phyloP scores from a whole-genome alignment of 495 filamentous ascomycete species.

The Penicillium argentinense region DNA sequence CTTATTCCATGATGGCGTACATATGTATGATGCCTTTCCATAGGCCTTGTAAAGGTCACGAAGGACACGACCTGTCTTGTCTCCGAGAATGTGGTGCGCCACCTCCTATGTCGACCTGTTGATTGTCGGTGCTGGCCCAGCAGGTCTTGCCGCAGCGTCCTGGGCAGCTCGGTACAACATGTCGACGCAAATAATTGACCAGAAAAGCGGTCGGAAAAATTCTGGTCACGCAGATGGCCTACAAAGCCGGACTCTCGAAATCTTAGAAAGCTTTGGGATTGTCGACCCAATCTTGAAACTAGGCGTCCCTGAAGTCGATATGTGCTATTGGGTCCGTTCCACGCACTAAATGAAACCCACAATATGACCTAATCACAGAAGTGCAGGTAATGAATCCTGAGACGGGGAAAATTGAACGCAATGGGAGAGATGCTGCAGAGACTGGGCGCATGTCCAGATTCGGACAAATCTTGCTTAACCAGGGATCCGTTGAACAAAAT shows the following conservation, averaged over 20 bases:
- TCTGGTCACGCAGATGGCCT: constrained; percentile 69
- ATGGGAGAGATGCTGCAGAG: neutral
- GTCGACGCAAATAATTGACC: constrained; percentile 54
- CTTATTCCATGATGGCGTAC: too few relatives aligned
- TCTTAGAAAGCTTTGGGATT: constrained; percentile 68
- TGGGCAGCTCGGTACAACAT: constrained; percentile 58
- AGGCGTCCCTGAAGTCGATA: constrained; percentile 59
- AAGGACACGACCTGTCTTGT: too few relatives aligned
- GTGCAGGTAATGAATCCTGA: neutral
- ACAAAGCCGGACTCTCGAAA: constrained; percentile 67
- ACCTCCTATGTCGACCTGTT: constrained; percentile 39
- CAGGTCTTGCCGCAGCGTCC: constrained; percentile 56
- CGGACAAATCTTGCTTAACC: neutral
- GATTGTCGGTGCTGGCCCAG: constrained; percentile 59
- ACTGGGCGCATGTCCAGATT: neutral
- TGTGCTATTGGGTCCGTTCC: constrained; percentile 50
- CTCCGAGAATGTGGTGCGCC: neutral
- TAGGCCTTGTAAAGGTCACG: too few relatives aligned
- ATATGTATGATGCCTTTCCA: too few relatives aligned
- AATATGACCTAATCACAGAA: neutral
- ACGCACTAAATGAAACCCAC: neutral
- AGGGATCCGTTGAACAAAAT: constrained; percentile 3
- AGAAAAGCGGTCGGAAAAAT: constrained; percentile 45
- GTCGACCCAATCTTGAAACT: constrained; percentile 60
- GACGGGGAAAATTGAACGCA: neutral